These are phyloP conservation scores for Gossypium davidsonii DNA, from an alignment of 441 rosid genomes.

Conservation along the genomic window DNA sequence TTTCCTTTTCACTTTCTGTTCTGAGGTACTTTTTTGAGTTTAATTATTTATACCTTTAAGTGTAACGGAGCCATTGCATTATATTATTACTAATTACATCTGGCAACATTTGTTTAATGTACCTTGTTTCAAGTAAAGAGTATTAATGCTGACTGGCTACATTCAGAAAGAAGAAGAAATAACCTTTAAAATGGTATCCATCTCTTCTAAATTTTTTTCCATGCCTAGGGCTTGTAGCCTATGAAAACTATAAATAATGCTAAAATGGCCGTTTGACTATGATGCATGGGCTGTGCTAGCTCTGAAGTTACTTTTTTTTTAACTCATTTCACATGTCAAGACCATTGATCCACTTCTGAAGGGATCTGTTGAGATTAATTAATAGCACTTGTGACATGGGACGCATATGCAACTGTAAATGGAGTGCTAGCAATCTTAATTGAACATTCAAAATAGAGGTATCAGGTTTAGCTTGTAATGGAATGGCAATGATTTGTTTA, in stretches of 20 bases:
- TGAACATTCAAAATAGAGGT: not conserved
- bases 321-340: not conserved
- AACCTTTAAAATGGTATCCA: not conserved
- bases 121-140: not conserved
- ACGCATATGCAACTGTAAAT: not conserved
- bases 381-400: not conserved
- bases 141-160: not conserved
- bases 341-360: not conserved
- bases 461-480: not conserved
- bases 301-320: not conserved
- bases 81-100: not conserved
- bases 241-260: not conserved
- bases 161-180: not conserved
- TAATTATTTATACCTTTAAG: not conserved
- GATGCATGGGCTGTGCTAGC: not conserved
- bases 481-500: not conserved
- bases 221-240: not conserved
- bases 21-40: not conserved
- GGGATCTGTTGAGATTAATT: not conserved
- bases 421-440: not conserved
- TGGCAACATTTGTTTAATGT: not conserved
- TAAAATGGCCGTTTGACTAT: not conserved
- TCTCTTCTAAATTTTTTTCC: not conserved
- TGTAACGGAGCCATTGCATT: not conserved
- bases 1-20: not conserved